Percentiles rank a stretch among this genome's conserved stretches.
Conservation (phyloP, 1,284 basidiomycete species). For the Laetiporus sulphureus region DNA sequence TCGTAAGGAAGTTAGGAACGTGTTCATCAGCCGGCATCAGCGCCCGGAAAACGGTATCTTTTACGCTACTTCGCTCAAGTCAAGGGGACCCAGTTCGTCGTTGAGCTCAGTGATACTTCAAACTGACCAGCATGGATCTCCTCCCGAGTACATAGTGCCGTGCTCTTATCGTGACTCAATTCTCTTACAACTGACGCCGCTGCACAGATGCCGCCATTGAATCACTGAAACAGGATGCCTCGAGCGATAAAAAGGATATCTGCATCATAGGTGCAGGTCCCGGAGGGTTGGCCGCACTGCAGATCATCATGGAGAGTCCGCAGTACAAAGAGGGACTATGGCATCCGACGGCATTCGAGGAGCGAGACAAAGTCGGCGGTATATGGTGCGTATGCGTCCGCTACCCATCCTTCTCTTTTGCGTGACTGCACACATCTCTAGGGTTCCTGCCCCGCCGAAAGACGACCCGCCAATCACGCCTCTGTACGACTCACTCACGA, state of each 20-base stretch:
- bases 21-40: too few relatives aligned
- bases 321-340: conserved; percentile 53
- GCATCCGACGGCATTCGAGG: conserved; percentile 53
- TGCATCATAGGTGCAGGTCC: conserved; percentile 68
- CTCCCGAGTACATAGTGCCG: conserved; percentile 6
- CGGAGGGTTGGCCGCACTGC: conserved; percentile 60
- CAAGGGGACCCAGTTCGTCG: too few relatives aligned
- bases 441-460: conserved; percentile 48
- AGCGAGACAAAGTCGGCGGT: conserved; percentile 60
- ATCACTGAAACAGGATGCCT: not conserved
- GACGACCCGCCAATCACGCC: conserved; percentile 56
- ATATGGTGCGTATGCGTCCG: conserved; percentile 48
- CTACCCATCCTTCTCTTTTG: not conserved
- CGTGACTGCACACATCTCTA: conserved; percentile 17
- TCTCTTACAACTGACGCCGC: not conserved
- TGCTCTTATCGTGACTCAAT: not conserved
- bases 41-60: too few relatives aligned
- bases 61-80: too few relatives aligned
- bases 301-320: conserved; percentile 49
- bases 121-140: conserved; percentile 3
- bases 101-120: too few relatives aligned
- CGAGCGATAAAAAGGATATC: conserved; percentile 26
- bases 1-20: too few relatives aligned
- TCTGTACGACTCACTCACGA: conserved; percentile 68
- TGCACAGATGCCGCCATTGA: conserved; percentile 3